phyloP scores from a whole-genome alignment of 805 yeast genomes.

The Pachysolen tannophilus region DNA sequence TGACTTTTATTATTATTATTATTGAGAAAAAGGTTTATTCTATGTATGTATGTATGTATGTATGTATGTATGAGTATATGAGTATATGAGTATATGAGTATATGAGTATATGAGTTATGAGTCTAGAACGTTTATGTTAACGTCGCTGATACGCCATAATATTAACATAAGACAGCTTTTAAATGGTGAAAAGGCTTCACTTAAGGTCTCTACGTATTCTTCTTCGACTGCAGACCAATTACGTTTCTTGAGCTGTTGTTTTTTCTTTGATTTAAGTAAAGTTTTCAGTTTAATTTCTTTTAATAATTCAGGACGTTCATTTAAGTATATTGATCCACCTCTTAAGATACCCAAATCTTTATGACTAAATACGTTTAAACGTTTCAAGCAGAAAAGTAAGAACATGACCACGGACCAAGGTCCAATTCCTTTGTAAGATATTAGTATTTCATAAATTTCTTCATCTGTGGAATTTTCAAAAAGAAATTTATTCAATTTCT shows the following conservation, averaged over 20 bases:
- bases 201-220: conserved; percentile 44
- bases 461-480: conserved; percentile 32
- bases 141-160: conserved; percentile 64
- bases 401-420: conserved; percentile 91
- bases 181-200: conserved; percentile 58
- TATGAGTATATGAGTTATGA: not conserved
- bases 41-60: no score
- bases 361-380: conserved; percentile 63
- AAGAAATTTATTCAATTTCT: conserved; percentile 25
- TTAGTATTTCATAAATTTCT: conserved; percentile 39
- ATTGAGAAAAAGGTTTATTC: no score
- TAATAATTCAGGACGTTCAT: conserved; percentile 41
- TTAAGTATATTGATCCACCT: conserved; percentile 63
- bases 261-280: conserved; percentile 28
- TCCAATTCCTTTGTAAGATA: conserved; percentile 63
- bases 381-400: conserved; percentile 56
- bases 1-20: no score
- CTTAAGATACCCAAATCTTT: conserved; percentile 83
- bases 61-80: no score
- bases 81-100: not conserved
- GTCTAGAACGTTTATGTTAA: conserved; percentile 39
- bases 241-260: conserved; percentile 35
- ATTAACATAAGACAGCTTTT: conserved; percentile 60
- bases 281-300: conserved; percentile 31
- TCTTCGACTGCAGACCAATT: conserved; percentile 67